Evolutionary conservation across 1,139 yeast genomes (phyloP), one percentile per base, ranked within the genome.

Genomic region (Zhuliangozyma parablackwelliae): DNA sequence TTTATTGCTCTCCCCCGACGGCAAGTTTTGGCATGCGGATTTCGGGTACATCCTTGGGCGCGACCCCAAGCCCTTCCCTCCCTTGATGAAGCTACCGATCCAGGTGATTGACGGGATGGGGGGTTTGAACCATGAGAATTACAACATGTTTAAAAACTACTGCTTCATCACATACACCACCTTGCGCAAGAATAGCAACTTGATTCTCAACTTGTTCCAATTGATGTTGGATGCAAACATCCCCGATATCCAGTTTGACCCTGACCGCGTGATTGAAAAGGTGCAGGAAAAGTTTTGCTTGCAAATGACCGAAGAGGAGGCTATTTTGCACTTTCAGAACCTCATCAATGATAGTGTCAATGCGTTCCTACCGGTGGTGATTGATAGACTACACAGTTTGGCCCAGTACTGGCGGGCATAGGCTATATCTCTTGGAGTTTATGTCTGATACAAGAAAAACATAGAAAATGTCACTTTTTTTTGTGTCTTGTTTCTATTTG

Each of bases 71-170:
- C 97, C 97, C 8, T 94, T 94, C 61, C 97, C 99, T 7, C 99
- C 98, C 1, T 71, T 92, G 63, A 92, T 94, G 97, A 94, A 94
- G 55, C 67, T 94, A 28, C 98, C 98, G 0, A 92, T 94, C 34
- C 98, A 94, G 59, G 86, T 94, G 20, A 86, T 94, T 32, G 98
- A 92, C 47, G 98, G 97, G 0, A 92, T 94, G 92, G 98, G 98
- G 2, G 98, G 97, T 1, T 75, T 87, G 32, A 73, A 77, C 39
- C 89, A 92, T 36, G 84, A 83, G 31, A 90, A 90, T 58, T 94
- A 87, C 59, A 79, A 81, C 48, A 78, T 84, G 44, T 94, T 94
- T 61, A 78, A 95, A 48, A 86, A 87, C 55, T 89, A 90, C 61
- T 94, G 99, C 56, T 94, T 90, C 60, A 92, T 94, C 21, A 88